Evolutionary conservation across 2,329 filamentous ascomycete species (phyloP).

Genomic region (Penicillium sp.): DNA sequence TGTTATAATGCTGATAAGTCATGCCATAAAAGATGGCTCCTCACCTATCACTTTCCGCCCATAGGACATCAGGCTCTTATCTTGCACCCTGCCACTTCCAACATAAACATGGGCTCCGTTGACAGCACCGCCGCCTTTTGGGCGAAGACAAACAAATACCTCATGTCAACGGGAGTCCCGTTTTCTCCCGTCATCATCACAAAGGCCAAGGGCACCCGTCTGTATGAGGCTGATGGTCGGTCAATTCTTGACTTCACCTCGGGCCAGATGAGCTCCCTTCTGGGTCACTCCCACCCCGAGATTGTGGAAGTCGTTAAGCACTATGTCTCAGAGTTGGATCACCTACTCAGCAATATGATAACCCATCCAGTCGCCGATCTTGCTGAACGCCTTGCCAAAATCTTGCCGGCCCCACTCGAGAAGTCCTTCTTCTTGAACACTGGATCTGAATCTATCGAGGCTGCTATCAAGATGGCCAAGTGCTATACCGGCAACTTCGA

Average conservation of each 20-base stretch:
- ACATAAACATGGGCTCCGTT: constrained; percentile 10
- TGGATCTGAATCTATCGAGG: constrained; percentile 60
- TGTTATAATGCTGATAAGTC: too few species aligned
- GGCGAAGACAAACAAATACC: constrained; percentile 40
- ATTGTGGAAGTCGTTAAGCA: constrained; percentile 55
- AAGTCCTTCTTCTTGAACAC: constrained; percentile 62
- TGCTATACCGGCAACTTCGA: constrained; percentile 65
- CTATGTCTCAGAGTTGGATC: constrained; percentile 56
- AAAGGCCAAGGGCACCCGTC: constrained; percentile 46
- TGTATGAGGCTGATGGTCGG: constrained; percentile 42
- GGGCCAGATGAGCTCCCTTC: constrained; percentile 61
- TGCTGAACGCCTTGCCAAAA: constrained; percentile 50
- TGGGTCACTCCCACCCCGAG: constrained; percentile 61
- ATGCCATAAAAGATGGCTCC: too few species aligned
- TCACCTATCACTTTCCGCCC: neutral
- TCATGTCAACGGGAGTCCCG: constrained; percentile 46
- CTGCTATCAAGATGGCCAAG: constrained; percentile 66
- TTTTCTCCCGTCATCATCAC: constrained; percentile 46
- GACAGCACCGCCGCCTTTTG: constrained; percentile 29
- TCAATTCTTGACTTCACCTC: constrained; percentile 61
- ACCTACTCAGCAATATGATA: constrained; percentile 62
- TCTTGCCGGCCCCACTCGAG: constrained; percentile 51
- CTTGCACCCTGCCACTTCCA: neutral
- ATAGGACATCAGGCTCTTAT: too few species aligned
- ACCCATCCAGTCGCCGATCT: constrained; percentile 59